Base-by-base conservation (phyloP, 768 basidiomycete genomes). In the Tubosaeta sp. region DNA sequence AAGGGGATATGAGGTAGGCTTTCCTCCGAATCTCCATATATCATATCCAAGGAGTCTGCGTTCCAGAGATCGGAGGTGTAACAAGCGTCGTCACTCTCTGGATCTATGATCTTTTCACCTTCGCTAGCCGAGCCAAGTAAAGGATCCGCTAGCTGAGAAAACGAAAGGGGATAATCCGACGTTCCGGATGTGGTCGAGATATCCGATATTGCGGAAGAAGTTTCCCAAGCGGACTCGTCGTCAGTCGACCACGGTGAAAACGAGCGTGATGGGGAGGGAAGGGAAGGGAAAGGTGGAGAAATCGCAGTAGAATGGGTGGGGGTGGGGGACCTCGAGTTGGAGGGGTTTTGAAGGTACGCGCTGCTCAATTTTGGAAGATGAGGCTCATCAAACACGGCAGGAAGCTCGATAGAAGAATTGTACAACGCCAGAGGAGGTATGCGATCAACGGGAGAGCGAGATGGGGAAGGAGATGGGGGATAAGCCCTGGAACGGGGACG, bases 1-100 rank as follows among this genome's bases (percentile, higher is more conserved):
- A 99, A 74, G 30, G 94, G 95, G 43, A 99, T 93, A 52, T 94
- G 90, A 2, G 89, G 90, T 39, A 91, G 71, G 53, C 77, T 77
- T 48, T 82, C 83, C 52, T 84, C 75, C 12, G 80, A 72, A 36
- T 76, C 59, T 49, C 79, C 73, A 48, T 73, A 62, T 44, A 76
- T 67, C 55, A 75, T 64, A 31, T 73, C 63, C 46, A 74, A 64
- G 9, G 73, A 63, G n/a, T 68, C 66, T 1, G 65, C 65, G 36
- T 59, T 61, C 69, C 67, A 68, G 19, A 64, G 22, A 24, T 46
- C 19, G 19, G 58, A 14, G 19, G 16, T 46, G 31, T 47, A 44
- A 16, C 31, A 46, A 30, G 47, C 41, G 29, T 39, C 18, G 6
- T 60, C 63, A 29, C 55, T 55, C 31, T 67, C 64, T 29, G 41